Evolutionary conservation across 176 grass and related monocot species (phyloP), one percentile per base, ranked within the genome.

Genomic region (Musa acuminata): DNA sequence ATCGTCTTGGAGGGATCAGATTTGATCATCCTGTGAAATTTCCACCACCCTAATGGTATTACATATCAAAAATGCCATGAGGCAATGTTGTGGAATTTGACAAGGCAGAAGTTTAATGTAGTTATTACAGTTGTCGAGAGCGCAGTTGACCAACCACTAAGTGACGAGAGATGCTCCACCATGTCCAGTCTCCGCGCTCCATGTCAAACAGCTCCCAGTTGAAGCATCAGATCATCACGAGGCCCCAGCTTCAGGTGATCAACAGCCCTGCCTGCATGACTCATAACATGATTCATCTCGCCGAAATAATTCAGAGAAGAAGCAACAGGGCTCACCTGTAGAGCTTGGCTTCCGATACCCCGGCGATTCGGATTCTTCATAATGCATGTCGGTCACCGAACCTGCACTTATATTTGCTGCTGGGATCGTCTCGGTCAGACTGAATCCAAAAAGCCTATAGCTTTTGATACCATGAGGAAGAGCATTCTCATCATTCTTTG

Each of bases 361-460:
- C 0, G 4, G 35, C 4, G 35, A 43, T 43, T 43, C 35, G 35
- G 35, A 43, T 43, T 43, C 3, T 6, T 43, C 16, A 60, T n/a
- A 8, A n/a, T 14, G n/a, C n/a, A 14, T 60, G 19, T 19, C 57
- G 1, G 16, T 60, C n/a, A 3, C 65, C 7, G 9, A 14, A 25
- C 27, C 24, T 68, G 48, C 22, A 83, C 77, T 55, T 77, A 80
- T 83, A 78, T 73, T 63, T 0, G 77, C 20, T 78, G 72, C 72
- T 53, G 73, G 25, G 43, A 82, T 78, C 57, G 79, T 86, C 69
- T 92, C 76, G 68, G 81, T 77, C 53, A 89, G 74, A 29, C 81
- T 82, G 25, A 92, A 84, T 43, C 90, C 90, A 82, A 92, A 92
- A 62, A 89, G 85, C 82, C 60, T 92, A 64, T 86, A 92, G 75